These are phyloP conservation scores for Coccomyxa sp. DNA, from an alignment of 139 green algal genomes.

Conservation along the genomic window DNA sequence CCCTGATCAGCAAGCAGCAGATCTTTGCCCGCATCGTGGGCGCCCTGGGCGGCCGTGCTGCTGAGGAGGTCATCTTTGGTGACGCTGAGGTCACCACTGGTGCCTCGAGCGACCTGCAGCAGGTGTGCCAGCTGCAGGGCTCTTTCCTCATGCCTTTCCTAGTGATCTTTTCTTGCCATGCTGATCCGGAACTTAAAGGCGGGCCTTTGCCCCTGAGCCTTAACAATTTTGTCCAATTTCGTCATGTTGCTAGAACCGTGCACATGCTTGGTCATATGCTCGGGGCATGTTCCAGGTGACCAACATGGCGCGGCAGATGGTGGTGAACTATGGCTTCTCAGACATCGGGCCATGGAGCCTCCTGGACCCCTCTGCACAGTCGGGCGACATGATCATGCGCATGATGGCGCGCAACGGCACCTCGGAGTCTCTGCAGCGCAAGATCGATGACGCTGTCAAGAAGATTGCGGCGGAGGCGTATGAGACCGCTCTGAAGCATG, in stretches of 20 bases:
- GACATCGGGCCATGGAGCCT: slow-evolving; percentile 95
- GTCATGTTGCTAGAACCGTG: too few relatives aligned
- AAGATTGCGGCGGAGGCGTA: slow-evolving; percentile 79
- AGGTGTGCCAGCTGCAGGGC: slow-evolving; percentile 30
- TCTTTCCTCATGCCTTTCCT: neutral
- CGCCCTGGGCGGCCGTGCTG: slow-evolving; percentile 90
- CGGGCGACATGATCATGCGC: slow-evolving; percentile 95
- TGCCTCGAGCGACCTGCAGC: slow-evolving; percentile 73
- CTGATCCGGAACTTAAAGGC: neutral
- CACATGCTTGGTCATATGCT: too few relatives aligned
- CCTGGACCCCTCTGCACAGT: slow-evolving; percentile 77
- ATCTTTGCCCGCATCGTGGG: slow-evolving; percentile 97
- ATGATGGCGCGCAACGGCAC: slow-evolving; percentile 98
- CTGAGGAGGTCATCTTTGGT: slow-evolving; percentile 98
- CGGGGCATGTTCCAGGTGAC: slow-evolving; percentile 53
- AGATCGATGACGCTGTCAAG: slow-evolving; percentile 89
- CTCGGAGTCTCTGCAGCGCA: slow-evolving; percentile 89
- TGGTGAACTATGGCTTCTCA: slow-evolving; percentile 98
- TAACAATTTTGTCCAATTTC: too few relatives aligned
- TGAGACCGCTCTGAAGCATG: slow-evolving; percentile 66
- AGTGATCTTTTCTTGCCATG: neutral
- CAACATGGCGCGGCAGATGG: slow-evolving; percentile 91
- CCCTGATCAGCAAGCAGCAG: slow-evolving; percentile 93
- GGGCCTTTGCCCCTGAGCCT: neutral
- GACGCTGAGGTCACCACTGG: slow-evolving; percentile 93